Conservation (phyloP, 2,329 filamentous ascomycete genomes). For the Aspergillus ochraceoroseus region DNA sequence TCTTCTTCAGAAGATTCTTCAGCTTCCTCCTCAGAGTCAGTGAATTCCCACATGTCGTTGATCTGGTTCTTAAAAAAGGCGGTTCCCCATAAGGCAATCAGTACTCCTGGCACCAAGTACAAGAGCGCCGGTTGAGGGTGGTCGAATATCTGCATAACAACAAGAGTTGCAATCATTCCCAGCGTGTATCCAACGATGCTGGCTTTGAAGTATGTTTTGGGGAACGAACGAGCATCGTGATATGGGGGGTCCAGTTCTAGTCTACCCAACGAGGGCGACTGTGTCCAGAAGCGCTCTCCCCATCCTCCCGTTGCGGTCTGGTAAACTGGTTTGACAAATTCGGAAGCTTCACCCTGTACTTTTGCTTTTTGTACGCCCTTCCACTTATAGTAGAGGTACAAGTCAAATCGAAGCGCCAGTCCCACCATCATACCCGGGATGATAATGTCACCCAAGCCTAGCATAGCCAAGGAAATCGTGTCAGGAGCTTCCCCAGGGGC, state of each 20-base stretch:
- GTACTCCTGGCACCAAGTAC: conserved; percentile 83
- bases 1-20: conserved; percentile 21
- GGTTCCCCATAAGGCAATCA: conserved; percentile 69
- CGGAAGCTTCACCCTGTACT: conserved; percentile 20
- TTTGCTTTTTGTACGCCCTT: conserved; percentile 50
- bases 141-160: conserved; percentile 69
- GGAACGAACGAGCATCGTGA: conserved; percentile 52
- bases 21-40: conserved; percentile 56
- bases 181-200: conserved; percentile 69
- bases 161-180: conserved; percentile 71
- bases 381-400: conserved; percentile 73
- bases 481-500: conserved; percentile 43
- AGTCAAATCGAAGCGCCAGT: conserved; percentile 83
- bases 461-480: conserved; percentile 58
- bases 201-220: conserved; percentile 80
- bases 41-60: conserved; percentile 72
- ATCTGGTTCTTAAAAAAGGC: conserved; percentile 68
- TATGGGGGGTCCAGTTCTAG: conserved; percentile 34
- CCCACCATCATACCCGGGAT: conserved; percentile 87
- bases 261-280: conserved; percentile 25
- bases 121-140: conserved; percentile 86
- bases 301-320: conserved; percentile 64
- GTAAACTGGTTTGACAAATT: conserved; percentile 35
- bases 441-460: conserved; percentile 91
- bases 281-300: conserved; percentile 79